Percentiles rank a stretch among this genome's conserved stretches.
Conservation (phyloP, 441 rosid species). For the Pelargonium exstipulatum region DNA sequence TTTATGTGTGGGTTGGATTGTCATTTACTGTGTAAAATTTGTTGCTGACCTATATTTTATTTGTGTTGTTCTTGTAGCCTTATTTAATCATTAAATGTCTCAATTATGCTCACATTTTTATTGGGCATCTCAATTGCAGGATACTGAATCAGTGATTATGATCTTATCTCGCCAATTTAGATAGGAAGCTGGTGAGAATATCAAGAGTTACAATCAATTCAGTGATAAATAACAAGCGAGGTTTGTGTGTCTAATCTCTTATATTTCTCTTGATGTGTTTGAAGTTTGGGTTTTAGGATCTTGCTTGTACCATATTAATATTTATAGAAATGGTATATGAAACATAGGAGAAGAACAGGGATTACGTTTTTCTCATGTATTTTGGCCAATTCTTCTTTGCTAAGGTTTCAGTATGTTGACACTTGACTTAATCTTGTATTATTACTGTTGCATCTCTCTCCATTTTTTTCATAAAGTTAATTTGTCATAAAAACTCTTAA, state of each 20-base stretch:
- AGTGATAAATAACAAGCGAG: background rate
- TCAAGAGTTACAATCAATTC: background rate
- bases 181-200: background rate
- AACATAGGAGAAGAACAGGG: background rate
- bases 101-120: background rate
- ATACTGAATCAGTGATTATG: background rate
- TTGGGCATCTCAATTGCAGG: constrained; percentile 7
- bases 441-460: too few species aligned
- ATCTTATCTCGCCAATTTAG: background rate
- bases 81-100: background rate
- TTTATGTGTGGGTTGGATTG: background rate
- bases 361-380: background rate
- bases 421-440: background rate
- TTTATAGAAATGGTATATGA: background rate
- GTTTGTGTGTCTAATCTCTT: background rate
- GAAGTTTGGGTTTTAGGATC: background rate
- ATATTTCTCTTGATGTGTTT: background rate
- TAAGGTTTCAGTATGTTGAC: background rate
- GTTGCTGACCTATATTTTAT: background rate
- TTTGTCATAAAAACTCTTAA: too few species aligned
- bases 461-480: too few species aligned
- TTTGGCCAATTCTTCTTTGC: background rate
- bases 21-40: background rate
- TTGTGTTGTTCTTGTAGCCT: background rate
- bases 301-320: background rate